Percentiles rank a stretch among this genome's conserved stretches.
Conservation (phyloP, 805 yeast species). For the Saccharomycopsis synnaedendra region DNA sequence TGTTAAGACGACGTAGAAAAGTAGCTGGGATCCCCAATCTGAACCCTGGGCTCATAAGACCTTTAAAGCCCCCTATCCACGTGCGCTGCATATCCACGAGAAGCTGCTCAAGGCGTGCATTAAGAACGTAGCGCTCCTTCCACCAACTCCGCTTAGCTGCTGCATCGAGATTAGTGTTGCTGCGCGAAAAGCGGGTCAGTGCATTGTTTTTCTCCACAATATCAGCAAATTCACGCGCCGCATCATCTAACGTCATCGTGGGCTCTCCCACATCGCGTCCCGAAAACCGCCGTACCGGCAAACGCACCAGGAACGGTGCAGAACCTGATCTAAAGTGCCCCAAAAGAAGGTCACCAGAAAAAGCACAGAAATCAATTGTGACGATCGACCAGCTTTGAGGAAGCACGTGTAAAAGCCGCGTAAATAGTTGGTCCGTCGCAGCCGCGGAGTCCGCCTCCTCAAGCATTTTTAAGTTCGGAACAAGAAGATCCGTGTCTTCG, state of each 20-base stretch:
- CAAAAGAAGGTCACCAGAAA: slow-evolving; percentile 48
- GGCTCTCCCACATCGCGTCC: slow-evolving; percentile 33
- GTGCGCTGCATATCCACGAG: slow-evolving; percentile 43
- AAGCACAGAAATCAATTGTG: slow-evolving; percentile 46
- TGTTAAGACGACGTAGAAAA: slow-evolving; percentile 29
- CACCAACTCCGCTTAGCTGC: slow-evolving; percentile 70
- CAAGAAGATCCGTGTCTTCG: background rate
- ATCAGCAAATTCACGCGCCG: slow-evolving; percentile 31
- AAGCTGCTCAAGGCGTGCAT: slow-evolving; percentile 40
- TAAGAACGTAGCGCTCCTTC: slow-evolving; percentile 53
- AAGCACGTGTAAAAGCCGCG: slow-evolving; percentile 14
- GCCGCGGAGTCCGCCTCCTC: too few relatives aligned
- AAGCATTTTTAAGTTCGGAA: too few relatives aligned
- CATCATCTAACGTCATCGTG: slow-evolving; percentile 32
- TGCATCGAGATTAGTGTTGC: slow-evolving; percentile 7
- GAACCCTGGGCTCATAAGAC: slow-evolving; percentile 28
- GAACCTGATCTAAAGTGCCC: slow-evolving; percentile 21
- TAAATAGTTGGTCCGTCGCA: too few relatives aligned
- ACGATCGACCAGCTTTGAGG: slow-evolving; percentile 49
- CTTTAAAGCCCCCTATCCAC: slow-evolving; percentile 74
- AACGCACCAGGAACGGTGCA: slow-evolving; percentile 36
- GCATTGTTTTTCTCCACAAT: slow-evolving; percentile 53
- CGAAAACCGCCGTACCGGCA: slow-evolving; percentile 47
- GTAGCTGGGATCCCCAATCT: slow-evolving; percentile 16
- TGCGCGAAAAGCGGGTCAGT: slow-evolving; percentile 33